Evolutionary conservation across 2,329 filamentous ascomycete species (phyloP).

Genomic region (Chlorencoelia australis): DNA sequence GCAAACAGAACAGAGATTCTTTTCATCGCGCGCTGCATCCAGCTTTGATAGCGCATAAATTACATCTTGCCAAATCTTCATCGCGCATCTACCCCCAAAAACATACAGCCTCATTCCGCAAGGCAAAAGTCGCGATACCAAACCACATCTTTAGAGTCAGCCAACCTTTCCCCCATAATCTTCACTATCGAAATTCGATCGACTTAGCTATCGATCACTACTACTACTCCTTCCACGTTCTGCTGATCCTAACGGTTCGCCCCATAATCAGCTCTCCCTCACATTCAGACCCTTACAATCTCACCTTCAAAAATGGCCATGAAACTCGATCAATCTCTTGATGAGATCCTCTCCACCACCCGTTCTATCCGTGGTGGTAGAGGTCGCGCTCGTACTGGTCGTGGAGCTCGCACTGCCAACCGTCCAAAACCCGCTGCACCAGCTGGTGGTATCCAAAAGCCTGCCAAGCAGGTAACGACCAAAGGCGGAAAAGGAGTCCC

Average conservation of each 20-base stretch:
- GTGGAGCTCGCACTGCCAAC: slow-evolving; percentile 34
- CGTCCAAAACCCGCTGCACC: no score
- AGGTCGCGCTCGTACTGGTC: slow-evolving; percentile 35
- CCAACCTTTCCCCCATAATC: slow-evolving; percentile 18
- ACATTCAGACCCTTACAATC: no score
- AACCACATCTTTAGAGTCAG: slow-evolving; percentile 21
- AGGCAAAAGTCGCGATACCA: slow-evolving; percentile 15
- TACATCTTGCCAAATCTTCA: no score
- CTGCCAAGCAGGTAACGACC: slow-evolving; percentile 48
- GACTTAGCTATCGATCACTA: slow-evolving; percentile 18
- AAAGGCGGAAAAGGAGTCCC: slow-evolving; percentile 55
- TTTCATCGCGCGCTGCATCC: no score
- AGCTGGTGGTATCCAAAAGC: slow-evolving; percentile 78
- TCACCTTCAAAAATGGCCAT: slow-evolving; percentile 16
- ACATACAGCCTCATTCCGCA: slow-evolving; percentile 18
- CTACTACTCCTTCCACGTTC: slow-evolving; percentile 16
- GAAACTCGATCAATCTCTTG: slow-evolving; percentile 88
- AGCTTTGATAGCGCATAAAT: no score
- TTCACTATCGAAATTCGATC: slow-evolving; percentile 13
- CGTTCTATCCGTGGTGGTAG: slow-evolving; percentile 14
- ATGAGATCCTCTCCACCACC: slow-evolving; percentile 79
- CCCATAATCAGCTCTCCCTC: slow-evolving; percentile 17
- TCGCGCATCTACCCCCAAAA: slow-evolving; percentile 6
- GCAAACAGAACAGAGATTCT: no score
- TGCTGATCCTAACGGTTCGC: slow-evolving; percentile 25